Evolutionary conservation across 148 eudicot genomes (phyloP).

Genomic region (Diospyros kaki): DNA sequence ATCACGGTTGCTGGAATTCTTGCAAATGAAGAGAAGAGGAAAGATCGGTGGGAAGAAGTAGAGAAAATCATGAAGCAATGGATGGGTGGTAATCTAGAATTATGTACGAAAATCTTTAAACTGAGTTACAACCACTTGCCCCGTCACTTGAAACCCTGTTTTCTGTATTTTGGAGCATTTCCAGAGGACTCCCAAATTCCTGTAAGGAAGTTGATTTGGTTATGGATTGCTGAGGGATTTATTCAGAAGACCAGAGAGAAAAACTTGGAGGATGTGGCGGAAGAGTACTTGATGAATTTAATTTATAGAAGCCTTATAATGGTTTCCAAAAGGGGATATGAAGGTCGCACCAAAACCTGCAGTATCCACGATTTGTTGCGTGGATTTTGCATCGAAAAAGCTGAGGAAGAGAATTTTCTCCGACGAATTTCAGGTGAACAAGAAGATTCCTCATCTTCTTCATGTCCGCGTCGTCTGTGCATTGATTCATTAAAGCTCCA

Average conservation of each 20-base stretch:
- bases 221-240: slow-evolving; percentile 52
- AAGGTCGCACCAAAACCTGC: slow-evolving; percentile 26
- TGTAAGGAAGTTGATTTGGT: slow-evolving; percentile 16
- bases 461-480: neutral
- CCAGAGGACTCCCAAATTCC: slow-evolving; percentile 22
- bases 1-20: slow-evolving; percentile 34
- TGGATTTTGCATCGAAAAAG: slow-evolving; percentile 29
- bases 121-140: slow-evolving; percentile 32
- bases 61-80: slow-evolving; percentile 15
- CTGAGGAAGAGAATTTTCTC: slow-evolving; percentile 26
- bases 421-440: neutral
- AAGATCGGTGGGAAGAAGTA: slow-evolving; percentile 18
- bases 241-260: neutral
- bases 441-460: neutral
- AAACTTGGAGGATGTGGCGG: slow-evolving; percentile 18
- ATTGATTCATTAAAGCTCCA: neutral
- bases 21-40: neutral
- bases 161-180: slow-evolving; percentile 37
- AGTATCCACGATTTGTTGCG: slow-evolving; percentile 35
- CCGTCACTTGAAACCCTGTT: slow-evolving; percentile 26
- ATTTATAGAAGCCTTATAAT: slow-evolving; percentile 28
- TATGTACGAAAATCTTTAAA: slow-evolving; percentile 13
- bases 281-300: slow-evolving; percentile 32
- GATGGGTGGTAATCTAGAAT: neutral
- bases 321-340: slow-evolving; percentile 15